phyloP scores from a whole-genome alignment of 1,139 yeast species.

The Sporopachydermia cereana region DNA sequence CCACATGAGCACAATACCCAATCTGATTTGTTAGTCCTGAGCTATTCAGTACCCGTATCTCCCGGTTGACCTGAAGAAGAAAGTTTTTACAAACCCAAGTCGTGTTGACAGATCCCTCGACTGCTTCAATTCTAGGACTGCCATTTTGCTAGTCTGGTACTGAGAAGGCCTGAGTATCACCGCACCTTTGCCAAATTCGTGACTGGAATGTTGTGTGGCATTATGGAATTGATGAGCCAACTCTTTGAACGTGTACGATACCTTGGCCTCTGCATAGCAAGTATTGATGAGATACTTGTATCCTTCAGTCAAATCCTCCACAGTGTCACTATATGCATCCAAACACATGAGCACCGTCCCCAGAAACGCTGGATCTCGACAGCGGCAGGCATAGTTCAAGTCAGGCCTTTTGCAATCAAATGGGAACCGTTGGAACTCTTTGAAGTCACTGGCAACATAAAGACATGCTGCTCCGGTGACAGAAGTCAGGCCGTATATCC shows the following conservation, averaged over 20 bases:
- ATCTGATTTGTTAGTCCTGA: not conserved
- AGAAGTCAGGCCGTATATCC: constrained; percentile 6
- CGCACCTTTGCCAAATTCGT: not conserved
- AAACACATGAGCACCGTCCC: constrained; percentile 25
- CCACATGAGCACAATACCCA: not conserved
- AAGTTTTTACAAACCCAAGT: not conserved
- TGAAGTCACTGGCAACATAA: constrained; percentile 20
- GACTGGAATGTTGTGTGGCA: constrained; percentile 14
- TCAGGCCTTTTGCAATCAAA: constrained; percentile 19
- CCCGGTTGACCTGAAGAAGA: no score
- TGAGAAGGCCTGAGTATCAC: no score
- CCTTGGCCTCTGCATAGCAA: constrained; percentile 22
- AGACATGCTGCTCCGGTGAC: constrained; percentile 24
- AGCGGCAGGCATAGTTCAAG: constrained; percentile 14
- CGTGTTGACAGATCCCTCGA: not conserved
- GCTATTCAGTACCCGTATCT: no score
- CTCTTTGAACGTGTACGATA: constrained; percentile 17
- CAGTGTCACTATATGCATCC: constrained; percentile 18
- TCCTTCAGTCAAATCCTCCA: constrained; percentile 19
- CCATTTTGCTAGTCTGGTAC: no score
- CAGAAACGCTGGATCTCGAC: constrained; percentile 21
- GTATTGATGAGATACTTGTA: constrained; percentile 21
- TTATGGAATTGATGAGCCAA: constrained; percentile 18
- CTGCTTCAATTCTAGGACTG: not conserved
- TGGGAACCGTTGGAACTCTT: constrained; percentile 22